phyloP scores from a whole-genome alignment of 208 protist genomes.

The Trypanosoma caninum region DNA sequence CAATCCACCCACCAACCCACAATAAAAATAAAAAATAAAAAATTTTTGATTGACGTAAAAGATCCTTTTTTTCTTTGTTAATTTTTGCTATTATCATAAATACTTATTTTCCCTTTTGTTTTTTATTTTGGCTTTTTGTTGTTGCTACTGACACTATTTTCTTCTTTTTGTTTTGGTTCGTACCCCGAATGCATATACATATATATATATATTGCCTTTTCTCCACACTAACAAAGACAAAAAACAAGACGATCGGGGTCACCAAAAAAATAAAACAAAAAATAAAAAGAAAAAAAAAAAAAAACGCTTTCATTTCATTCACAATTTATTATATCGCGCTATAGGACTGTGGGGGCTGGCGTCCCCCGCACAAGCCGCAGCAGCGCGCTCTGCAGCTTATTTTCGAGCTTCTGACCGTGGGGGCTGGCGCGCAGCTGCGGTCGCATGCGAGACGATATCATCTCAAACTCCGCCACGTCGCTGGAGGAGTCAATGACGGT shows the following conservation, averaged over 20 bases:
- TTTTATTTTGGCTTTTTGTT: no score
- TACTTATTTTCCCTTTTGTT: no score
- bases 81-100: no score
- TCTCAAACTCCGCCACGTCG: conserved; percentile 43
- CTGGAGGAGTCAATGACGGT: conserved; percentile 59
- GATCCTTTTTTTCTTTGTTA: no score
- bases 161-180: neutral
- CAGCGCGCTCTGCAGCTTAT: conserved; percentile 37
- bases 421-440: conserved; percentile 58
- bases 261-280: neutral
- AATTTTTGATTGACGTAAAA: no score
- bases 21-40: no score
- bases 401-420: conserved; percentile 74
- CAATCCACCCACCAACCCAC: no score
- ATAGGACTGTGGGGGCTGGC: neutral
- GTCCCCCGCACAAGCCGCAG: neutral
- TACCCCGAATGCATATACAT: neutral
- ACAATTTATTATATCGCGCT: no score
- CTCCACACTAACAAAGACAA: neutral
- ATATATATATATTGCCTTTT: neutral
- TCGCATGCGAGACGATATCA: conserved; percentile 38
- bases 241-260: no score
- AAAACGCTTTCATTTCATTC: neutral
- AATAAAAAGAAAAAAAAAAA: conserved; percentile 1
- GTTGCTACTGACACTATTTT: no score